These are phyloP conservation scores for Ogataea nonfermentans DNA, from an alignment of 805 yeast species.

Conservation along the genomic window DNA sequence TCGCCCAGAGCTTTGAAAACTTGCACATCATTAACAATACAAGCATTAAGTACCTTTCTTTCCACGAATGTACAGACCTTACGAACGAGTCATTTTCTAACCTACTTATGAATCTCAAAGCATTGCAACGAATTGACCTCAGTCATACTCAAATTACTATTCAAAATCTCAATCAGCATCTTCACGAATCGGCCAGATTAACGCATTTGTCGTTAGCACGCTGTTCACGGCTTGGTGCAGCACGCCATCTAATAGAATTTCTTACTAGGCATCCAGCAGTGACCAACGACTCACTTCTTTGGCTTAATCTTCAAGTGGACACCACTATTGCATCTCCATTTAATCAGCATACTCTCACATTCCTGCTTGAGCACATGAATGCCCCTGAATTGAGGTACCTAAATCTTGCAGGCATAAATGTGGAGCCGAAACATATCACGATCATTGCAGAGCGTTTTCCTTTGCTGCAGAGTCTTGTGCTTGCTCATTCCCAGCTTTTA, in stretches of 20 bases:
- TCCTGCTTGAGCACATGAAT: slow-evolving; percentile 42
- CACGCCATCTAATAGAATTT: slow-evolving; percentile 68
- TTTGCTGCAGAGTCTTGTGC: slow-evolving; percentile 40
- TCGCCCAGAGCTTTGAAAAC: slow-evolving; percentile 56
- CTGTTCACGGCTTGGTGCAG: slow-evolving; percentile 62
- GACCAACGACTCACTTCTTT: slow-evolving; percentile 37
- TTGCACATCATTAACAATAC: slow-evolving; percentile 33
- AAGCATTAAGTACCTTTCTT: slow-evolving; percentile 51
- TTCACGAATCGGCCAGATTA: slow-evolving; percentile 57
- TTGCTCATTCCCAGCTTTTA: slow-evolving; percentile 39
- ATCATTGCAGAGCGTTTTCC: slow-evolving; percentile 41
- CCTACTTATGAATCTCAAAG: slow-evolving; percentile 54
- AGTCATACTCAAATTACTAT: slow-evolving; percentile 78
- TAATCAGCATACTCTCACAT: slow-evolving; percentile 43
- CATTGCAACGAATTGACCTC: slow-evolving; percentile 68
- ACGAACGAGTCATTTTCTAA: slow-evolving; percentile 53
- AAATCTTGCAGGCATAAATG: slow-evolving; percentile 52
- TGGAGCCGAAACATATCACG: slow-evolving; percentile 37
- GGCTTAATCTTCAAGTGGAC: slow-evolving; percentile 56
- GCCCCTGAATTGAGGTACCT: slow-evolving; percentile 46
- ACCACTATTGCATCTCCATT: slow-evolving; percentile 52
- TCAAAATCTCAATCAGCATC: slow-evolving; percentile 46
- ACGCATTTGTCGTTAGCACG: slow-evolving; percentile 72
- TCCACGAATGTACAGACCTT: slow-evolving; percentile 86
- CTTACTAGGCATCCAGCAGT: slow-evolving; percentile 70